Evolutionary conservation across 768 basidiomycete species (phyloP).

Genomic region (Kwoniella bestiolae): DNA sequence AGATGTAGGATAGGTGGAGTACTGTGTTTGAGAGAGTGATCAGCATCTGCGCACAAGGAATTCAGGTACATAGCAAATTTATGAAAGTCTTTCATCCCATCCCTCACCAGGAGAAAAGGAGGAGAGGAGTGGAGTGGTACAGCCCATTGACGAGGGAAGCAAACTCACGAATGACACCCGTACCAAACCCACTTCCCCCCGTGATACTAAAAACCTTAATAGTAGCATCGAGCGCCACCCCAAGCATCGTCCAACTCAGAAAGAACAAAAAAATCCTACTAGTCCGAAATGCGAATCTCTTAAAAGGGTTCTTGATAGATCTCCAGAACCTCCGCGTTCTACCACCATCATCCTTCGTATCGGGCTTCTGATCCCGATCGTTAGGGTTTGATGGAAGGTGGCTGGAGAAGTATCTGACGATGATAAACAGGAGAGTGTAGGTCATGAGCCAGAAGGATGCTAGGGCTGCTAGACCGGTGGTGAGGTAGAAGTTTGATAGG

Average conservation of each 20-base stretch:
- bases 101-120: too few relatives aligned
- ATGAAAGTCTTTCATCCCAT: too few relatives aligned
- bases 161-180: conserved; percentile 21
- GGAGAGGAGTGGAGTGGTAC: too few relatives aligned
- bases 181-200: conserved; percentile 7
- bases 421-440: conserved; percentile 13
- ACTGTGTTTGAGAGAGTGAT: background rate
- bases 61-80: background rate
- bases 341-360: background rate
- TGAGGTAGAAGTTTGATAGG: conserved; percentile 21
- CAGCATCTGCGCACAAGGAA: background rate
- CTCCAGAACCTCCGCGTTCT: too few relatives aligned
- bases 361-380: background rate
- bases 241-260: conserved; percentile 12
- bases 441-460: conserved; percentile 25
- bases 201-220: background rate
- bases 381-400: background rate
- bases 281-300: conserved; percentile 20
- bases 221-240: conserved; percentile 11
- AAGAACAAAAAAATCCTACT: conserved; percentile 20
- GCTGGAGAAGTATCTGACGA: conserved; percentile 13
- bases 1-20: conserved; percentile 15
- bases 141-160: too few relatives aligned
- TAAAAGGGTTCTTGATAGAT: conserved; percentile 8
- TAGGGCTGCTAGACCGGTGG: conserved; percentile 23